Base-by-base conservation (phyloP, 1,139 yeast species). In the Hansenula anomala region DNA sequence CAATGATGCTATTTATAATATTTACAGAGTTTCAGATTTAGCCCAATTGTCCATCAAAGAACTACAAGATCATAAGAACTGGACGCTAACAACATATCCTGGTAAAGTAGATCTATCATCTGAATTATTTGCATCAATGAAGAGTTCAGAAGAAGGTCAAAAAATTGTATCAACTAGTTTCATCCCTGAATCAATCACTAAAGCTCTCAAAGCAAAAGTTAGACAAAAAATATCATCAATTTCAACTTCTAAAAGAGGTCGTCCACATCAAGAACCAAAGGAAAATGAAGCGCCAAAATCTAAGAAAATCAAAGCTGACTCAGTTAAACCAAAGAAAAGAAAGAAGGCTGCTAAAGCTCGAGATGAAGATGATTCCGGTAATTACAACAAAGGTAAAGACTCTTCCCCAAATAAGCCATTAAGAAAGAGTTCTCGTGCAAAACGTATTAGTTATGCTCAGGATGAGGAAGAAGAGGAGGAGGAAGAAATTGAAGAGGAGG, bases 1-100 rank as follows among this genome's bases (percentile, higher is more conserved):
- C 15, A 39, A 48, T 4, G 61, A 65, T 1, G 46, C 28, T 1
- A 41, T 41, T 11, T 59, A 58, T 27, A 67, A 73, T 33, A 62
- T 88, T 29, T 88, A 87, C 55, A 57, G 79, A 36, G 65, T 86
- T 11, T 75, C 96, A 1, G 97, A 89, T 51, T 58, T 88, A 34
- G 70, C 89, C 1, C 95, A 86, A 58, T 61, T 82, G 44, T 64
- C 78, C 6, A 67, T 89, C 33, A 73, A 80, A 41, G 78, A 74
- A 41, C 63, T 75, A 29, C 77, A 83, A 36, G 82, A 75, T 31
- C 55, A 59, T 15, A 77, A 72, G 51, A 70, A 69, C 36, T 87
- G 96, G 95, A 73, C 75, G 18, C 67, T 85, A 44, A 75, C 80
- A 25, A 78, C 90, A 0, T 89, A 92, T 79, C 95, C 96, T 0